Evolutionary conservation across 2,329 filamentous ascomycete species (phyloP), one percentile per base, ranked within the genome.

Genomic region (Phyllosticta citribraziliensis): DNA sequence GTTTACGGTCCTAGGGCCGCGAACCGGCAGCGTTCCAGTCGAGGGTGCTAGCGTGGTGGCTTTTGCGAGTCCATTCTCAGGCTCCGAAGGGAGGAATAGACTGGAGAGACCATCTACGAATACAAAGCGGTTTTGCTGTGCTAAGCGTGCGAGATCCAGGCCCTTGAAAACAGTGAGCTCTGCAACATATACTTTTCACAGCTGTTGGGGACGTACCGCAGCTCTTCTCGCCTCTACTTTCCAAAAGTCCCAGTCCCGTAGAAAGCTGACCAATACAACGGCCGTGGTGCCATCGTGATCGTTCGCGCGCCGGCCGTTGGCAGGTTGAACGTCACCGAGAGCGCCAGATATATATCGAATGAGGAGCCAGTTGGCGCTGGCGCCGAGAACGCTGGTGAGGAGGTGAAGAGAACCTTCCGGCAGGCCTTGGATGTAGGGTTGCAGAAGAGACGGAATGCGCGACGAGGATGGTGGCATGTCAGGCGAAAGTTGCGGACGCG

Each of bases 241-340:
- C 91, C 91, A 97, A 70, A 96, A 95, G 1, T 82, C 77, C 65
- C 82, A 83, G 67, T 93, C 88, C 63, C 89, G 82, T 74, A 96
- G 76, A 74, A 94, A 96, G 76, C 89, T 95, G 62, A 94, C 85
- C 2, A 97, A 78, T 2, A 96, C 79, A 0, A 97, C 74, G 19
- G 71, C 72, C 10, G 66, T 80, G 25, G 69, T 68, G 2, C 66
- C 69, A 67, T 75, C 69, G 30, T 70, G 61, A 50, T 57, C 24
- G 19, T 25, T 40, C 62, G 64, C 54, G 64, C 60, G 60, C 58
- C 4, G 40, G 40, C 11, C 55, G 50, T 6, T 54, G 58, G 56
- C 24, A 54, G 60, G 56, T 56, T 68, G 67, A 56, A 66, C 52
- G 22, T 66, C 68, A 62, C 62, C 67, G 40, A 85, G 69, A 17